These are phyloP conservation scores for Phytophthora kernoviae DNA, from an alignment of 352 stramenopile genomes.

Conservation along the genomic window DNA sequence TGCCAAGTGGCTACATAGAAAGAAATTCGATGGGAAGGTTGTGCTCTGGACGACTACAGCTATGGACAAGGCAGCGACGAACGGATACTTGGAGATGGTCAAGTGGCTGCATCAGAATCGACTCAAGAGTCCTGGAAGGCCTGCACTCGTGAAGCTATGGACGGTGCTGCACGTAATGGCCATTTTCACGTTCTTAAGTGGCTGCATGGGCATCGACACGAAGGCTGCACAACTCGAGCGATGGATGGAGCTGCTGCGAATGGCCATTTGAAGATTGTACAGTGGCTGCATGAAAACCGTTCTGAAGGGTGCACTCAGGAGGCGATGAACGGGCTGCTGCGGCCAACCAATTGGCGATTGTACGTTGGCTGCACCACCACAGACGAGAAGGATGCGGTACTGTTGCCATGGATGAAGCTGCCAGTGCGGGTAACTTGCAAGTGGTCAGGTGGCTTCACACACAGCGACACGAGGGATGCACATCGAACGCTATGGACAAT, in stretches of 20 bases:
- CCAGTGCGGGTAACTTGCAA: constrained; percentile 21
- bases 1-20: constrained; percentile 38
- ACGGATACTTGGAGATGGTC: constrained; percentile 39
- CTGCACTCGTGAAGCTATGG: constrained; percentile 37
- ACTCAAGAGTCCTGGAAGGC: constrained; percentile 36
- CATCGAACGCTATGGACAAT: constrained; percentile 36
- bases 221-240: constrained; percentile 30
- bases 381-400: constrained; percentile 29
- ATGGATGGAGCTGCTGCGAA: constrained; percentile 34
- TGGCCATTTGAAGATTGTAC: constrained; percentile 31
- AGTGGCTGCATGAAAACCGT: constrained; percentile 35
- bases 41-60: constrained; percentile 37
- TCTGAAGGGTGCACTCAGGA: constrained; percentile 26
- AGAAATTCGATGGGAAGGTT: constrained; percentile 34
- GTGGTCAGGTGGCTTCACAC: constrained; percentile 32
- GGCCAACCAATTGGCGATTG: constrained; percentile 21
- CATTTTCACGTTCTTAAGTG: constrained; percentile 31
- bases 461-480: constrained; percentile 28
- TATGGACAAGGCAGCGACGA: constrained; percentile 35
- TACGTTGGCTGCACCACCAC: constrained; percentile 29
- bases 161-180: constrained; percentile 31
- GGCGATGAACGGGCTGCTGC: constrained; percentile 31
- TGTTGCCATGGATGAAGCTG: constrained; percentile 30
- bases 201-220: constrained; percentile 33
- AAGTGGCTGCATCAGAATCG: constrained; percentile 49